Conservation (phyloP, 1,139 yeast genomes). For the Zygosaccharomyces sapae region DNA sequence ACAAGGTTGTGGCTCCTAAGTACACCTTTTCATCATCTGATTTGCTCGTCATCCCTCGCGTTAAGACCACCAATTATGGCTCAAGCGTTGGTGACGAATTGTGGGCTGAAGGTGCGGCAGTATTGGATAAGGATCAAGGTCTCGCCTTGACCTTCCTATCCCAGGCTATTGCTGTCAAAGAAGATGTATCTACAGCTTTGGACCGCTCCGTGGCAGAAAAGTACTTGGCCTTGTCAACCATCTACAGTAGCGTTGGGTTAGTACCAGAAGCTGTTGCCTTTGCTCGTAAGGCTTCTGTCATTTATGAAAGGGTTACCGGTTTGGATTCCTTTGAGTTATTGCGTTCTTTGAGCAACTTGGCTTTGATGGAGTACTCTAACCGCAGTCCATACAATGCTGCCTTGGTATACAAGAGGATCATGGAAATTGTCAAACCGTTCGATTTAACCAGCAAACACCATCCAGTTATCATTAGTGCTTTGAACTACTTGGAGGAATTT, state of each 20-base stretch:
- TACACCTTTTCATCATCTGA: constrained; percentile 55
- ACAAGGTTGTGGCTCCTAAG: constrained; percentile 32
- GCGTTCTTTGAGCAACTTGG: constrained; percentile 69
- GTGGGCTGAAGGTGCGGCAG: constrained; percentile 63
- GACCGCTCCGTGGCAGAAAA: constrained; percentile 77
- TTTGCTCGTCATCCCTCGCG: constrained; percentile 65
- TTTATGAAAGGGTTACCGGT: constrained; percentile 78
- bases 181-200: constrained; percentile 78
- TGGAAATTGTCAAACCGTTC: constrained; percentile 49
- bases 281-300: constrained; percentile 66
- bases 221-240: constrained; percentile 60
- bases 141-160: constrained; percentile 55
- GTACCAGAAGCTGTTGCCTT: constrained; percentile 59
- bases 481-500: constrained; percentile 53
- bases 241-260: constrained; percentile 60
- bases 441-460: constrained; percentile 54
- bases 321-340: constrained; percentile 74
- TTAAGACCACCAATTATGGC: constrained; percentile 66
- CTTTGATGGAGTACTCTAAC: constrained; percentile 62
- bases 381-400: constrained; percentile 60
- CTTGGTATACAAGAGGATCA: constrained; percentile 57
- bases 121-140: constrained; percentile 41
- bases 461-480: constrained; percentile 66
- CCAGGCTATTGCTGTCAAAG: constrained; percentile 70
- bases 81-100: constrained; percentile 73